phyloP scores from a whole-genome alignment of 2,329 filamentous ascomycete species.

The Paecilomyces sp. region DNA sequence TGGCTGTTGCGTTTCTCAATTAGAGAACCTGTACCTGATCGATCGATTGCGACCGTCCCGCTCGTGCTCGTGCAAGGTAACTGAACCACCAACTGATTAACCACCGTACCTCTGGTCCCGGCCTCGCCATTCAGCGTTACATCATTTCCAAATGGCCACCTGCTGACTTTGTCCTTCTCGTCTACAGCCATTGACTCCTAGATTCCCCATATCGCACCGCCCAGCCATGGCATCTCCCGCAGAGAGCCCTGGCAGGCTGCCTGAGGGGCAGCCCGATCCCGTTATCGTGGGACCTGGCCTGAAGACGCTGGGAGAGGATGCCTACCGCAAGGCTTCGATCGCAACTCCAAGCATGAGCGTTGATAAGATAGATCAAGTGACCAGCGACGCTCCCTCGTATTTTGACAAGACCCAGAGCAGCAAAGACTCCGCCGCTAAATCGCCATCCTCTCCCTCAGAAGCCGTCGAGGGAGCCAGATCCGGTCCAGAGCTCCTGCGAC shows the following conservation, averaged over 20 bases:
- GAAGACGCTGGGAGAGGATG: constrained; percentile 16
- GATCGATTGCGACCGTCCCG: not conserved
- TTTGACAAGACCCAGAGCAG: constrained; percentile 19
- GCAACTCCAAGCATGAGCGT: constrained; percentile 18
- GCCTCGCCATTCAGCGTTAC: not conserved
- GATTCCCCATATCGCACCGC: constrained; percentile 2
- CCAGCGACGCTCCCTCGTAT: constrained; percentile 20
- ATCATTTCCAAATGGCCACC: not conserved
- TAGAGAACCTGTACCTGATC: not conserved
- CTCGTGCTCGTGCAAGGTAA: not conserved
- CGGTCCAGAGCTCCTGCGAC: constrained; percentile 45
- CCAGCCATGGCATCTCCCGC: constrained; percentile 16
- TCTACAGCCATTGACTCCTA: not conserved
- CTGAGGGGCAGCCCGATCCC: constrained; percentile 22
- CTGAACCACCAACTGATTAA: too few species aligned
- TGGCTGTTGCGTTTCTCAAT: not conserved
- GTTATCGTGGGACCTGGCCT: constrained; percentile 21
- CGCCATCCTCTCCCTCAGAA: constrained; percentile 31
- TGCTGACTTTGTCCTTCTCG: not conserved
- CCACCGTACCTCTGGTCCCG: not conserved
- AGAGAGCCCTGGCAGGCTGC: constrained; percentile 15
- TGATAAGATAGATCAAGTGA: constrained; percentile 13
- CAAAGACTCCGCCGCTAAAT: constrained; percentile 10
- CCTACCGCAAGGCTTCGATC: constrained; percentile 20
- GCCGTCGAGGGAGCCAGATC: constrained; percentile 39